Evolutionary conservation across 2,329 filamentous ascomycete species (phyloP), one percentile per base, ranked within the genome.

Genomic region (Pleomassaria siparia): DNA sequence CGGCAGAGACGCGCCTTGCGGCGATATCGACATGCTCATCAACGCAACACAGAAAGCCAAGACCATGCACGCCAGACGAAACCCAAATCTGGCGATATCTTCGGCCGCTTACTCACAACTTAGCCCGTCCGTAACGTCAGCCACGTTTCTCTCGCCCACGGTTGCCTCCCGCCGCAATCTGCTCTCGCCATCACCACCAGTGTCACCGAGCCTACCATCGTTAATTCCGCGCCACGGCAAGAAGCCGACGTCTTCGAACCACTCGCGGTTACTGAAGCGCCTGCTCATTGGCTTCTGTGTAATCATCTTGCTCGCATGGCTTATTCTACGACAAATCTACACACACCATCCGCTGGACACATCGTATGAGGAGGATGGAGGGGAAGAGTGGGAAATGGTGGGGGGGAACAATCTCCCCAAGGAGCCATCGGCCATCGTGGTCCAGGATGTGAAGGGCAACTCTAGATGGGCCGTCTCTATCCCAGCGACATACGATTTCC

Each of bases 391-490:
- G 64, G 85, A 89, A 59, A 84, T 89, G 77, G 80, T 88, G 7
- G 81, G 79, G 29, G 83, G 83, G 50, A 80, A 84, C 51, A 75
- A 76, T 33, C 69, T 90, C n/a, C 88, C 88, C 0, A 79, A 86
- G 22, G 84, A 88, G 52, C 85, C 89, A 0, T 87, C 86, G 0
- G 87, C 88, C 0, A 78, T 94, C 16, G 78, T 89, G 5, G 76
- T 91, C 37, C 81, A 79, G 12, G 87, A 91, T 69, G 72, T 75
- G 21, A 75, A 77, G 36, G 87, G 86, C 2, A 80, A 78, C 43
- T 76, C 83, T 10, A 86, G 81, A 65, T 95, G 90, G 90, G 94
- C 89, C 0, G 81, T 95, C 10, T 90, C 83, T 1, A 91, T 95
- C 29, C 89, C 89, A 1, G 75, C 79, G 6, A 78, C 78, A 47